These are phyloP conservation scores for Plasmodium sp. DNA, from an alignment of 169 alveolate species.

Conservation along the genomic window DNA sequence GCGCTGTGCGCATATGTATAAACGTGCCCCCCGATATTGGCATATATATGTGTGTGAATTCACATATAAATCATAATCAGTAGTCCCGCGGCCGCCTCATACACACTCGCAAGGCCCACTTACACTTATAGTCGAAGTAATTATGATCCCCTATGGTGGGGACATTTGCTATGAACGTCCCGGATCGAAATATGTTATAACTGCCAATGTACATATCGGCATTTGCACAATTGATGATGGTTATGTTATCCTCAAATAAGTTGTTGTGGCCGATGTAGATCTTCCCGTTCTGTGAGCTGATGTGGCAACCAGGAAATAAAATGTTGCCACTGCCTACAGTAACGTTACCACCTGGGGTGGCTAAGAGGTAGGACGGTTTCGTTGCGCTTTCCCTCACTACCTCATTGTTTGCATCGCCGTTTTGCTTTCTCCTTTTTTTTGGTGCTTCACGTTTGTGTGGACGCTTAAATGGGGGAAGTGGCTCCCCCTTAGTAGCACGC, in stretches of 20 bases:
- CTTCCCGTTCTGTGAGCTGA: neutral
- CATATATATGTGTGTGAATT: neutral
- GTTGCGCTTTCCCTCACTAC: neutral
- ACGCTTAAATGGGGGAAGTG: neutral
- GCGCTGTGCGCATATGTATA: neutral
- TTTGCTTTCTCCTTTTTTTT: neutral
- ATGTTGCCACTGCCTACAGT: conserved; percentile 45
- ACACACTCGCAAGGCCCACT: neutral
- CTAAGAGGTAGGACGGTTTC: neutral
- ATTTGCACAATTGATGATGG: conserved; percentile 33
- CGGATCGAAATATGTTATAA: conserved; percentile 64
- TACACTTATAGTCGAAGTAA: conserved; percentile 59
- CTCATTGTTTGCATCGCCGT: neutral
- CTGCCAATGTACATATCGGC: conserved; percentile 52
- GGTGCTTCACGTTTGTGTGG: neutral
- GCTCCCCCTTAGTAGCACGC: neutral
- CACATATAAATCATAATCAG: neutral
- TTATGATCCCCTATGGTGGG: conserved; percentile 31
- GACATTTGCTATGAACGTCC: conserved; percentile 24
- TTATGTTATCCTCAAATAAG: conserved; percentile 53
- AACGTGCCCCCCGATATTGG: neutral
- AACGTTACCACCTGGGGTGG: conserved; percentile 4
- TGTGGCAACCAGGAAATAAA: conserved; percentile 36
- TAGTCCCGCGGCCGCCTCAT: neutral
- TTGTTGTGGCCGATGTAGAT: conserved; percentile 44